Base-by-base conservation (phyloP, 306 rosid genomes). In the Cicer cuneatum region DNA sequence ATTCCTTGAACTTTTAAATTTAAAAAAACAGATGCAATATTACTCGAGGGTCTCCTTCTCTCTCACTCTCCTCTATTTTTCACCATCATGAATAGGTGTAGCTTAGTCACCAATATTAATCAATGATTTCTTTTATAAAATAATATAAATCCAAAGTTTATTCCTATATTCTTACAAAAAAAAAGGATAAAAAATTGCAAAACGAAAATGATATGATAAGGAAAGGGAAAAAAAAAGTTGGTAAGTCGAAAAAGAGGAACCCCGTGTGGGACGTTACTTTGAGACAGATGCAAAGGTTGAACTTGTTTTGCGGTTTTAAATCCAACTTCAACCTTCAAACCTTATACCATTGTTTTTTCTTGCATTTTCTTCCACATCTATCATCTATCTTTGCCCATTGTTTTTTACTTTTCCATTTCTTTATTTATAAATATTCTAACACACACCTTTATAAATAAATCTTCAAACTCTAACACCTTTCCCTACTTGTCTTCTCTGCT, bases 281-380 rank as follows among this genome's bases (percentile, higher is more conserved):
- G 7, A 69, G 35, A 39, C 8, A 61, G 69, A 53, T 81, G 77
- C 13, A 16, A 74, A 33, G 60, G 77, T 61, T 56, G 53, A 74
- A 74, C 85, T 54, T 81, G 37, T 21, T 70, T 75, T 81, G 52
- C 77, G 84, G 73, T 69, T 46, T 52, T 8, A 41, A 21, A 16
- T 72, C 65, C 54, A 64, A 54, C 46, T 66, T 70, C 54, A 59
- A 73, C 38, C 8, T 66, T 73, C 65, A 47, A 66, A 73, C 56
- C 58, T 67, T 29, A 5, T 12, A 48, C 53, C 9, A 57, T 45
- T 14, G 35, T 47, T 77, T 68, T 37, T 5, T 3, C 43, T 43
- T 54, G 33, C 58, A 46, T 2, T 58, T 67, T 47, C 49, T 18
- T 77, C 38, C 42, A 21, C 54, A 18, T 52, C 53, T 66, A 43